Evolutionary conservation across 148 eudicot species (phyloP).

Genomic region (Bassia scoparia): DNA sequence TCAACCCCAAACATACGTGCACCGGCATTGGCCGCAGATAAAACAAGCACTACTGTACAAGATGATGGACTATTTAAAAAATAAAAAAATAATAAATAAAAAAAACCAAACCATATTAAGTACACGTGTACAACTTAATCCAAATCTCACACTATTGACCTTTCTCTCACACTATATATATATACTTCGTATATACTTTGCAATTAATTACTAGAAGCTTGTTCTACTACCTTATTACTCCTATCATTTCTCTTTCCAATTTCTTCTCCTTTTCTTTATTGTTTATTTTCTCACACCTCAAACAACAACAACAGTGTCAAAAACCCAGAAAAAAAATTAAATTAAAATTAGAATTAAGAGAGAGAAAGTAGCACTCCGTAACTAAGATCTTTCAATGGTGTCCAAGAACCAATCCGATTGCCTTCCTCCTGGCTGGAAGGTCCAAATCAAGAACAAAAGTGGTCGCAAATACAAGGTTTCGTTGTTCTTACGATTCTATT

Average conservation of each 20-base stretch:
- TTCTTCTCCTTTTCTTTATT: no score
- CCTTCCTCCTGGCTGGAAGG: conserved; percentile 54
- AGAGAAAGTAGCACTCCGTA: conserved; percentile 2
- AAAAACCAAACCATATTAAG: no score
- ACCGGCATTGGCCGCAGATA: no score
- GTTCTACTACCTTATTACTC: no score
- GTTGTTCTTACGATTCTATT: neutral
- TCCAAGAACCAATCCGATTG: conserved; percentile 32
- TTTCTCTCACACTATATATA: neutral
- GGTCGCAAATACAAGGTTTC: conserved; percentile 40
- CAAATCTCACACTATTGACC: neutral
- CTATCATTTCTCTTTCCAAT: no score
- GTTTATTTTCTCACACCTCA: neutral
- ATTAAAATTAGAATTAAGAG: neutral
- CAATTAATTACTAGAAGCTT: no score
- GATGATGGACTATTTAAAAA: no score
- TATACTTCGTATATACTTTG: no score
- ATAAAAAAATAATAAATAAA: no score
- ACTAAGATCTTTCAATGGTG: conserved; percentile 29
- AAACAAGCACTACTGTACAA: no score
- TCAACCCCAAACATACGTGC: no score
- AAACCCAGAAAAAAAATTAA: neutral
- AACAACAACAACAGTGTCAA: neutral
- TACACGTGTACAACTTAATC: neutral
- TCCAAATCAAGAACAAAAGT: conserved; percentile 27